Evolutionary conservation across 2,329 filamentous ascomycete species (phyloP), one percentile per base, ranked within the genome.

Genomic region (Graphilbum sp.): DNA sequence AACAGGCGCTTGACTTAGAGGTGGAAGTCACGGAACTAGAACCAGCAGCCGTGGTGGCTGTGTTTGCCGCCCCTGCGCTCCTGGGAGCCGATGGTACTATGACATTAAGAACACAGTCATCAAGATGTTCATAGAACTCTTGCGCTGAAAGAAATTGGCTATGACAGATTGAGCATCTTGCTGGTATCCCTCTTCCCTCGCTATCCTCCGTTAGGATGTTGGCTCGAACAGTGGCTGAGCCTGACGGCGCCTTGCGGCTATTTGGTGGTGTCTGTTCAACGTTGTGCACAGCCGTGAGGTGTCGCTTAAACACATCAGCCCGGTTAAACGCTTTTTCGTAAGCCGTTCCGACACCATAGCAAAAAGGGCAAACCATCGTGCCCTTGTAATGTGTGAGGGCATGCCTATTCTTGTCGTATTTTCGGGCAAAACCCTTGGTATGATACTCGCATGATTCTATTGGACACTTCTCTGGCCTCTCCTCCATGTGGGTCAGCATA

Each of bases 331-430:
- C 85, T 64, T 95, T 95, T 57, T 95, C 88, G 6, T 80, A 82
- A 2, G 84, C 73, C 3, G 84, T 87, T 6, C 87, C 86, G 17
- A 79, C 80, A 4, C 86, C 85, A 0, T 87, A 85, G 48, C 90
- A 96, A 58, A 96, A 96, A 5, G 87, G 87, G 51, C 90, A 98
- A 8, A 94, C 81, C 86, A 96, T 95, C 13, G 85, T 95, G 9
- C 88, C 88, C 57, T 94, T 93, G 66, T 96, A 98, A 54, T 96
- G 90, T 3, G 88, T 96, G 45, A 96, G 61, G 2, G 88, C 93
- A 54, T 98, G 90, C 12, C 90, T 68, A 57, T 96, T 96, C 67
- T 95, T 95, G 62, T 96, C 90, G 54, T 96, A 98, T 58, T 96
- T 96, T 43, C 88, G 72, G 3, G 88, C 88, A 52, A 96, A 96